phyloP scores from a whole-genome alignment of 805 yeast genomes.

The Grigorovia transvaalensis region DNA sequence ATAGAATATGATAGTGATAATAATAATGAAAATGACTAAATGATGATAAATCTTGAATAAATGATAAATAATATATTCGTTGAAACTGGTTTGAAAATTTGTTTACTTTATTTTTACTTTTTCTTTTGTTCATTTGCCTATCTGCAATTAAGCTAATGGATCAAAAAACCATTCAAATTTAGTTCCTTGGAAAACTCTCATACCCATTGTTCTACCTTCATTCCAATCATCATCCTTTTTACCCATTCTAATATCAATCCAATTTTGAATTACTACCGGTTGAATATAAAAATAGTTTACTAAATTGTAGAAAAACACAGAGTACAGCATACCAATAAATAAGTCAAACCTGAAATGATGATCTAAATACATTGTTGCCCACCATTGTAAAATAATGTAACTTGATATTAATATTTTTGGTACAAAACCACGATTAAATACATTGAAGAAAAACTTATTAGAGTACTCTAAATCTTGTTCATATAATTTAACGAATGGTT shows the following conservation, averaged over 20 bases:
- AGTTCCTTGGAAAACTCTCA: constrained; percentile 48
- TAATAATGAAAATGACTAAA: too few relatives aligned
- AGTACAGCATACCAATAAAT: constrained; percentile 44
- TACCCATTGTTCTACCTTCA: constrained; percentile 48
- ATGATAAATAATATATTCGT: neutral
- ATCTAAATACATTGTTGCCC: constrained; percentile 65
- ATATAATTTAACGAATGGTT: constrained; percentile 9
- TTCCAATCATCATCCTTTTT: constrained; percentile 30
- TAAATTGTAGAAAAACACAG: constrained; percentile 34
- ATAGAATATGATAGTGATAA: too few relatives aligned
- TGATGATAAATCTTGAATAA: too few relatives aligned
- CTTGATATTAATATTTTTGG: constrained; percentile 29
- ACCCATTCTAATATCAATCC: constrained; percentile 28
- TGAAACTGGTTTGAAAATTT: neutral
- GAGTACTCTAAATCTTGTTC: constrained; percentile 6
- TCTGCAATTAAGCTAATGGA: constrained; percentile 32
- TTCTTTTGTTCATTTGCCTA: too few relatives aligned
- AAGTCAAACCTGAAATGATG: constrained; percentile 64
- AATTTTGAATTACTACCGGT: constrained; percentile 25
- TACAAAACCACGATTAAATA: constrained; percentile 18
- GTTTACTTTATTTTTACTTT: neutral
- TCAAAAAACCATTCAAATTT: constrained; percentile 43
- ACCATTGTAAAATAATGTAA: constrained; percentile 54
- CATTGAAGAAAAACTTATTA: constrained; percentile 14
- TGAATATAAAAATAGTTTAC: constrained; percentile 32